Evolutionary conservation across 345 rosid genomes (phyloP).

Genomic region (Hibiscus syriacus): DNA sequence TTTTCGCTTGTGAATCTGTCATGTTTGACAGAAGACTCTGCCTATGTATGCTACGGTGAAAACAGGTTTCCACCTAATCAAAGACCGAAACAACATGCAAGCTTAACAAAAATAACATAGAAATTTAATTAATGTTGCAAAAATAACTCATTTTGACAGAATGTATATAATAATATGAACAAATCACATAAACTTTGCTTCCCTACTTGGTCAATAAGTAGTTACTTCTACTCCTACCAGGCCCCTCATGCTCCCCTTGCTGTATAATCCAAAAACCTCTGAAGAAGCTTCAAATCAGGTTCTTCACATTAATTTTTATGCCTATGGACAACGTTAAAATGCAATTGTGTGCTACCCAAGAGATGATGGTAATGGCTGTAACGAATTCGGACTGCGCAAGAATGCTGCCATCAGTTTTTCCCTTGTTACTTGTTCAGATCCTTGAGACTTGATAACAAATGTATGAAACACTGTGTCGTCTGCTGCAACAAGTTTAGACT

Average conservation of each 20-base stretch:
- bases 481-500: constrained; percentile 57
- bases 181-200: constrained; percentile 31
- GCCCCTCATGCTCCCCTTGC: constrained; percentile 14
- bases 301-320: constrained; percentile 29
- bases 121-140: constrained; percentile 34
- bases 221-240: constrained; percentile 40
- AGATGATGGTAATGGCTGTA: constrained; percentile 51
- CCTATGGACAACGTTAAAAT: constrained; percentile 29
- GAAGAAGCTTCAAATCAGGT: constrained; percentile 33
- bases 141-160: constrained; percentile 31
- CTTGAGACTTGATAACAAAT: constrained; percentile 64
- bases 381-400: constrained; percentile 33
- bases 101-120: constrained; percentile 17
- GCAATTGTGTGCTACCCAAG: constrained; percentile 31
- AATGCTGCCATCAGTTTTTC: constrained; percentile 73
- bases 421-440: constrained; percentile 66
- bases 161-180: constrained; percentile 38
- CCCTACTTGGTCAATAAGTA: constrained; percentile 39
- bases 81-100: background rate
- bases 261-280: constrained; percentile 26
- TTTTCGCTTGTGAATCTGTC: too few relatives aligned
- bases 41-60: too few relatives aligned
- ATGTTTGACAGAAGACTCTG: too few relatives aligned
- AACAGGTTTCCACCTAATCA: too few relatives aligned
- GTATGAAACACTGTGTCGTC: constrained; percentile 62